A percentile compares a stretch with the other conserved stretches of the same genome.
Conservation (phyloP, 441 rosid species). For the Pelargonium cotyledonis region DNA sequence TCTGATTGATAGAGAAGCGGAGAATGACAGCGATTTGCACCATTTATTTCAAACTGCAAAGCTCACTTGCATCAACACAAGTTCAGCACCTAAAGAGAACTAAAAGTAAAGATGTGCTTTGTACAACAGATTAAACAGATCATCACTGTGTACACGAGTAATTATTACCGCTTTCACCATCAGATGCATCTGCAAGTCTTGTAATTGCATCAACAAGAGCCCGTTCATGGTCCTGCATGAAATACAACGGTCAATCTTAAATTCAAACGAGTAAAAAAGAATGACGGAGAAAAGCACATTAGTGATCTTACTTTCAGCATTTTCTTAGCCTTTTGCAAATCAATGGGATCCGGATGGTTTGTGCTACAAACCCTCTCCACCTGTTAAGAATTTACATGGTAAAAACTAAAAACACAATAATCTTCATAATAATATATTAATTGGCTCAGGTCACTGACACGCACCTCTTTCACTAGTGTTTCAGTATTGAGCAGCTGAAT, state of each 20-base stretch:
- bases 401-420: neutral
- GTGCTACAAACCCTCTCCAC: constrained; percentile 80
- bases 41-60: too few species aligned
- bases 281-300: constrained; percentile 1
- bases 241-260: constrained; percentile 8
- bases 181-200: constrained; percentile 91
- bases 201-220: constrained; percentile 85
- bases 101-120: constrained; percentile 25
- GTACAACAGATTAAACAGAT: neutral
- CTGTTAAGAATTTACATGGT: constrained; percentile 32
- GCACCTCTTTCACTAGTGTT: constrained; percentile 83
- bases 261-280: neutral
- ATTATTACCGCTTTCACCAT: constrained; percentile 94
- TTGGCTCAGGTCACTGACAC: neutral
- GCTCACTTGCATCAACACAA: too few species aligned
- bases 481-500: constrained; percentile 88
- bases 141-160: constrained; percentile 9
- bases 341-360: constrained; percentile 61
- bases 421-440: constrained; percentile 1
- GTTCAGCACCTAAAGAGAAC: constrained; percentile 17
- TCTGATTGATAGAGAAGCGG: too few species aligned
- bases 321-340: constrained; percentile 86
- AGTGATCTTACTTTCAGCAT: constrained; percentile 54
- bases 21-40: too few species aligned
- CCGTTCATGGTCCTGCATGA: constrained; percentile 80